These are phyloP conservation scores for Botrytis galanthina DNA, from an alignment of 2,329 filamentous ascomycete genomes.

Conservation along the genomic window DNA sequence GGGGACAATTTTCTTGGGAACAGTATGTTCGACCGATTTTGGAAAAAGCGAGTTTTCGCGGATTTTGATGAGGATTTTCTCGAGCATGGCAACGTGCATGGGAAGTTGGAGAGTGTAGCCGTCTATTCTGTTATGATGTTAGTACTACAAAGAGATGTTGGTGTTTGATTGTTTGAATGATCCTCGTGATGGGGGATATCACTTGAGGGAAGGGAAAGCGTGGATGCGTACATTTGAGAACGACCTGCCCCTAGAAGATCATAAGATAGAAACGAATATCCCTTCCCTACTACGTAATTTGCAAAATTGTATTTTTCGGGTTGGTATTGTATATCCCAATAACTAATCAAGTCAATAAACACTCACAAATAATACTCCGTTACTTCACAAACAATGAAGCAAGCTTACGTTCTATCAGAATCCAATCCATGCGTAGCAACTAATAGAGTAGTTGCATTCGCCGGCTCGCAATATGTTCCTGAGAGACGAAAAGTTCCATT, in stretches of 20 bases:
- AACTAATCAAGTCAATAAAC: background rate
- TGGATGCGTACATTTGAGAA: background rate
- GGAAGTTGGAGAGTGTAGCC: background rate
- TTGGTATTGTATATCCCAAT: background rate
- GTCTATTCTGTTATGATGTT: background rate
- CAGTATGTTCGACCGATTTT: background rate
- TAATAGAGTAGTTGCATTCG: background rate
- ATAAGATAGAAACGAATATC: background rate
- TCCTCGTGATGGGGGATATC: background rate
- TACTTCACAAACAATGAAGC: background rate
- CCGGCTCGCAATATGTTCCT: background rate
- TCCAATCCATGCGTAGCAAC: background rate
- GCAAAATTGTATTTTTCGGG: background rate
- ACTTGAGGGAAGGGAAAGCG: background rate
- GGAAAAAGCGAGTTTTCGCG: background rate
- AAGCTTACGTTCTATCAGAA: background rate
- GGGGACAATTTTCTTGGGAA: background rate
- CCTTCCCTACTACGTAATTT: background rate
- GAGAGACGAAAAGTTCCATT: background rate
- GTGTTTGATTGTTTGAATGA: background rate
- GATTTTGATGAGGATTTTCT: background rate
- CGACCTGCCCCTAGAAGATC: background rate
- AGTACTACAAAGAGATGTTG: accelerated
- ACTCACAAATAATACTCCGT: background rate
- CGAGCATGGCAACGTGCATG: background rate